Conservation (phyloP, 1,284 basidiomycete genomes). For the Ceratobasidium sp. region DNA sequence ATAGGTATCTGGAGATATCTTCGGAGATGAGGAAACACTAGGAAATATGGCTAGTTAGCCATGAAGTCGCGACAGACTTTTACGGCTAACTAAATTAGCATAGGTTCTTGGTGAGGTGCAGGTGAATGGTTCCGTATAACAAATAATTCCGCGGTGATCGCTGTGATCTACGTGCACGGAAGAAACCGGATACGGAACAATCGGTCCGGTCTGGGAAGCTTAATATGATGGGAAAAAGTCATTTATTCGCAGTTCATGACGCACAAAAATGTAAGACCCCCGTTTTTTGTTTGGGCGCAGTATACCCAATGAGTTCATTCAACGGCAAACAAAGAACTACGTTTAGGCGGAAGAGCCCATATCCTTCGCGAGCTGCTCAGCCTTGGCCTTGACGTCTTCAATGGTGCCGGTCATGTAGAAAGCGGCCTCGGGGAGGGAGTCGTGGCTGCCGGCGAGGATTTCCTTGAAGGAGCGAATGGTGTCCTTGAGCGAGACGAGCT, state of each 20-base stretch:
- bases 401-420: constrained; percentile 95
- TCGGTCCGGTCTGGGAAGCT: neutral
- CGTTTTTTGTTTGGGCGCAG: constrained; percentile 19
- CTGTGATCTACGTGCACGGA: neutral
- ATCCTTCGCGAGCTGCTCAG: constrained; percentile 93
- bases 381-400: constrained; percentile 94
- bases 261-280: constrained; percentile 7
- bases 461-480: constrained; percentile 93
- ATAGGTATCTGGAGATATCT: neutral
- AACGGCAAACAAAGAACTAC: neutral
- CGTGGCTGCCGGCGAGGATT: constrained; percentile 89
- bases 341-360: constrained; percentile 55
- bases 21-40: too few relatives aligned
- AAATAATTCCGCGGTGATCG: too few relatives aligned
- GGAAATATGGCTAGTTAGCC: too few relatives aligned
- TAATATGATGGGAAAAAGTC: neutral
- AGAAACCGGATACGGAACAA: neutral
- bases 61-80: too few relatives aligned
- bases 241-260: neutral
- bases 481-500: constrained; percentile 91
- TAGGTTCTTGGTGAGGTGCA: too few relatives aligned
- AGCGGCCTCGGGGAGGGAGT: constrained; percentile 88
- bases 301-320: constrained; percentile 10
- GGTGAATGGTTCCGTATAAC: too few relatives aligned
- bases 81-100: too few relatives aligned